Percentiles rank a stretch among this genome's conserved stretches.
Conservation (phyloP, 805 yeast genomes). For the Suhomyces tanzawaensis region DNA sequence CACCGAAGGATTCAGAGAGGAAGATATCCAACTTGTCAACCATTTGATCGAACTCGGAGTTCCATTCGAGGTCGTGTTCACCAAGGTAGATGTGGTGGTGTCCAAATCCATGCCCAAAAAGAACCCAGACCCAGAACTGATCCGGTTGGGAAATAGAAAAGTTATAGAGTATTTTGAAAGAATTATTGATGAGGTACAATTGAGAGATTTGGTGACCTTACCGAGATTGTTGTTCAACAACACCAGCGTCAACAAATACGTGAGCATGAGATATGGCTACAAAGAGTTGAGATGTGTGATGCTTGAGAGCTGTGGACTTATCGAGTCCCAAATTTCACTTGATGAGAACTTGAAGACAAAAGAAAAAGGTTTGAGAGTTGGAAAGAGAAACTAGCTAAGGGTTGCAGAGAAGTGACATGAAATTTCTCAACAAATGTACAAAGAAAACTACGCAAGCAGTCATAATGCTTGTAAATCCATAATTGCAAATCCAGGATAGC, state of each 20-base stretch:
- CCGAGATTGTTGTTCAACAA: constrained; percentile 54
- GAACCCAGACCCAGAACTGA: constrained; percentile 11
- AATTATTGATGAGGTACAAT: constrained; percentile 33
- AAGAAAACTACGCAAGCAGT: no score
- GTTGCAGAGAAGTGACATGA: no score
- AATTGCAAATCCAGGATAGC: no score
- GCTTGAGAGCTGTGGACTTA: constrained; percentile 50
- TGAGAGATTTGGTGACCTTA: constrained; percentile 37
- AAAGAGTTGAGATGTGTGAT: constrained; percentile 51
- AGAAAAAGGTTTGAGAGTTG: no score
- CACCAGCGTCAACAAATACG: constrained; percentile 36
- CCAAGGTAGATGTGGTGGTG: constrained; percentile 65
- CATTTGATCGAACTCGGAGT: constrained; percentile 53
- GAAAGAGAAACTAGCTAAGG: no score
- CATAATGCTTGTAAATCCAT: no score
- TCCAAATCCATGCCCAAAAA: constrained; percentile 21
- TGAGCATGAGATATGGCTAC: constrained; percentile 49
- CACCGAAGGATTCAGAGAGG: constrained; percentile 53
- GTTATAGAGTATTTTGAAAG: constrained; percentile 27
- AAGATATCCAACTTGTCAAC: constrained; percentile 54
- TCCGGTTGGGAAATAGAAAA: constrained; percentile 20
- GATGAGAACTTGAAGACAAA: no score
- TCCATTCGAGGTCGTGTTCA: constrained; percentile 71
- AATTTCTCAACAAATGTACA: no score
- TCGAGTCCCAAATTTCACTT: constrained; percentile 3